These are phyloP conservation scores for Russula compacta DNA, from an alignment of 768 basidiomycete genomes.

Conservation along the genomic window DNA sequence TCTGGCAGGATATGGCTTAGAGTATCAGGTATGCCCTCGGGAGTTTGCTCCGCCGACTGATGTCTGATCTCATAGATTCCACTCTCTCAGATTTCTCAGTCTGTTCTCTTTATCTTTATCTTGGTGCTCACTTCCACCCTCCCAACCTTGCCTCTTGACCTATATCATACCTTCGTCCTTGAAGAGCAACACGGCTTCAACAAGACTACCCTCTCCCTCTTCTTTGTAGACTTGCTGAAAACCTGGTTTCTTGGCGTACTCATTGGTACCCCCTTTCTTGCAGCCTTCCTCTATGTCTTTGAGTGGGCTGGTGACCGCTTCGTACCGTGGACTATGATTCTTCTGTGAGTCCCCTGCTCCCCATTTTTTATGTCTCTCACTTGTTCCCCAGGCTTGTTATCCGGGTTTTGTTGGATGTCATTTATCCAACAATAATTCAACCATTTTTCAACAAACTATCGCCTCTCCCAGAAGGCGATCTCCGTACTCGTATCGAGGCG, in stretches of 20 bases:
- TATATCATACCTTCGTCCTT: conserved; percentile 87
- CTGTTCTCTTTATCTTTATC: conserved; percentile 64
- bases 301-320: conserved; percentile 90
- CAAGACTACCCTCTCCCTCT: conserved; percentile 75
- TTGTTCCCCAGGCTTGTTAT: conserved; percentile 51
- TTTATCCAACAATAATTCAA: conserved; percentile 83
- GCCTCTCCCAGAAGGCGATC: conserved; percentile 66
- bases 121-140: conserved; percentile 58
- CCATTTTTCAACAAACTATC: conserved; percentile 97
- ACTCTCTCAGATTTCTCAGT: conserved; percentile 64
- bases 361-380: background rate
- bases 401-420: conserved; percentile 74
- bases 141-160: conserved; percentile 63
- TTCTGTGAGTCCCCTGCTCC: conserved; percentile 49
- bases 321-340: conserved; percentile 88
- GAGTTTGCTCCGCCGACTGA: background rate
- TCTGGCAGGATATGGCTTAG: conserved; percentile 50
- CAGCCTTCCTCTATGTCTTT: conserved; percentile 82
- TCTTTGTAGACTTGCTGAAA: conserved; percentile 74
- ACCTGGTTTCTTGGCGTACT: conserved; percentile 60
- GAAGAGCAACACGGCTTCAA: conserved; percentile 97
- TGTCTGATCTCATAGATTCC: background rate
- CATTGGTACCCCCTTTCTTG: conserved; percentile 79
- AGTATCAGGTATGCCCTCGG: conserved; percentile 54
- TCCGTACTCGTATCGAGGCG: conserved; percentile 67